These are phyloP conservation scores for Erysimum cheiri DNA, from an alignment of 441 rosid species.

Conservation along the genomic window DNA sequence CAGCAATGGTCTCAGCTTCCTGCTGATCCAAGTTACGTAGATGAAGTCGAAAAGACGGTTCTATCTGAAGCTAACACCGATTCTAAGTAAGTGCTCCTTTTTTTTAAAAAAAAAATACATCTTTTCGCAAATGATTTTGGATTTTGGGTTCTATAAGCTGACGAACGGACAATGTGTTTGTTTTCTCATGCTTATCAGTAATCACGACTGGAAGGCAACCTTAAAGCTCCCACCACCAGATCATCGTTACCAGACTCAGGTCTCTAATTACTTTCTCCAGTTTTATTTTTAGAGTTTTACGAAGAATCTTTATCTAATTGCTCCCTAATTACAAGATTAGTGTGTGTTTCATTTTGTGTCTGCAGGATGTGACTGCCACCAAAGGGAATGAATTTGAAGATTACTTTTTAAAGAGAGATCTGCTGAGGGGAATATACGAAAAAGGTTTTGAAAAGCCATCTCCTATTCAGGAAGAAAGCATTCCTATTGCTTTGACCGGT, in stretches of 20 bases:
- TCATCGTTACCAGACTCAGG: constrained; percentile 75
- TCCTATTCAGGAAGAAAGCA: constrained; percentile 96
- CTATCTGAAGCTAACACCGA: constrained; percentile 81
- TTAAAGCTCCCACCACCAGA: constrained; percentile 80
- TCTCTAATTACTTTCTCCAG: too few species aligned
- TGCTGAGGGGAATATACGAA: constrained; percentile 87
- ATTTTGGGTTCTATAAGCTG: neutral
- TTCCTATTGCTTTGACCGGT: constrained; percentile 91
- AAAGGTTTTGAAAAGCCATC: constrained; percentile 94
- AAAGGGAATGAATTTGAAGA: constrained; percentile 96
- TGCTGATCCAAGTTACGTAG: constrained; percentile 43
- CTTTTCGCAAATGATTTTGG: neutral
- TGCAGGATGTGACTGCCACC: constrained; percentile 91
- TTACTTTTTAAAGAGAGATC: constrained; percentile 83
- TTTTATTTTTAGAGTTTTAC: too few species aligned
- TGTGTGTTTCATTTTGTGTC: neutral
- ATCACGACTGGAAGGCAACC: constrained; percentile 85
- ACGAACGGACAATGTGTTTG: neutral
- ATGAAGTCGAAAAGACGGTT: constrained; percentile 83
- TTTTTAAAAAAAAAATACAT: neutral
- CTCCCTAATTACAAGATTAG: too few species aligned
- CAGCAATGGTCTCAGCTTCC: constrained; percentile 82
- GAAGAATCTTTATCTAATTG: neutral
- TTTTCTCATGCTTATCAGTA: constrained; percentile 33
- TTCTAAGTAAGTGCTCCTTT: constrained; percentile 57